phyloP scores from a whole-genome alignment of 805 yeast species.

The Saccharomycopsis lassenensis region DNA sequence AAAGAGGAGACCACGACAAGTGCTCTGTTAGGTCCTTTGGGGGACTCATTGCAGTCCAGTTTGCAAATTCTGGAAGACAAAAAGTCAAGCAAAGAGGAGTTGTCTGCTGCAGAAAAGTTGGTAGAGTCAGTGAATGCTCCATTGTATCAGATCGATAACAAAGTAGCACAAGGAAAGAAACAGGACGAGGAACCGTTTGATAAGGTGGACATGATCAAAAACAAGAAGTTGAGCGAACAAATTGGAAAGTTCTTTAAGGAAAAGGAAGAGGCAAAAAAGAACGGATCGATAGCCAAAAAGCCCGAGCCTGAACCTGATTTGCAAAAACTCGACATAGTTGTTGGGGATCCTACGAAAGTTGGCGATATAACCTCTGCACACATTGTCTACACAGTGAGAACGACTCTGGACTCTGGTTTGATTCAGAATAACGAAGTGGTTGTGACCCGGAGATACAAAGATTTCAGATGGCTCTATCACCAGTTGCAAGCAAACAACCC shows the following conservation, averaged over 20 bases:
- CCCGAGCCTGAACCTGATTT: slow-evolving; percentile 16
- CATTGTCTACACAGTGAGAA: slow-evolving; percentile 71
- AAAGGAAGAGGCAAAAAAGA: slow-evolving; percentile 6
- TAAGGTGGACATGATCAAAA: not conserved
- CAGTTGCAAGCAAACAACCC: slow-evolving; percentile 81
- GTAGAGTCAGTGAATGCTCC: slow-evolving; percentile 43
- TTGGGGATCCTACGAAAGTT: slow-evolving; percentile 85
- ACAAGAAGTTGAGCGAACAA: slow-evolving; percentile 12
- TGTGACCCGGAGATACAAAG: slow-evolving; percentile 81
- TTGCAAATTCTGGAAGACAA: slow-evolving; percentile 23
- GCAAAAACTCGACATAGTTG: slow-evolving; percentile 48
- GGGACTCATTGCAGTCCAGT: slow-evolving; percentile 25
- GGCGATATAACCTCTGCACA: slow-evolving; percentile 87
- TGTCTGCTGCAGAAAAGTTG: slow-evolving; percentile 26
- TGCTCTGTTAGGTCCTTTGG: slow-evolving; percentile 17
- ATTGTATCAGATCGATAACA: slow-evolving; percentile 38
- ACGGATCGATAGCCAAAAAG: slow-evolving; percentile 14
- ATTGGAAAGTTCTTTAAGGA: slow-evolving; percentile 15
- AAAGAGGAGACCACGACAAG: slow-evolving; percentile 10
- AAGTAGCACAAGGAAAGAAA: too few species aligned
- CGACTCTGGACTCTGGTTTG: slow-evolving; percentile 39
- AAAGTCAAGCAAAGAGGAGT: slow-evolving; percentile 22
- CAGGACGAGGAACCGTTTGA: not conserved
- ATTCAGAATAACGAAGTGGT: slow-evolving; percentile 30
- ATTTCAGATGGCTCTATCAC: slow-evolving; percentile 89